phyloP scores from a whole-genome alignment of 805 yeast genomes.

The Kregervanrija fluxuum region DNA sequence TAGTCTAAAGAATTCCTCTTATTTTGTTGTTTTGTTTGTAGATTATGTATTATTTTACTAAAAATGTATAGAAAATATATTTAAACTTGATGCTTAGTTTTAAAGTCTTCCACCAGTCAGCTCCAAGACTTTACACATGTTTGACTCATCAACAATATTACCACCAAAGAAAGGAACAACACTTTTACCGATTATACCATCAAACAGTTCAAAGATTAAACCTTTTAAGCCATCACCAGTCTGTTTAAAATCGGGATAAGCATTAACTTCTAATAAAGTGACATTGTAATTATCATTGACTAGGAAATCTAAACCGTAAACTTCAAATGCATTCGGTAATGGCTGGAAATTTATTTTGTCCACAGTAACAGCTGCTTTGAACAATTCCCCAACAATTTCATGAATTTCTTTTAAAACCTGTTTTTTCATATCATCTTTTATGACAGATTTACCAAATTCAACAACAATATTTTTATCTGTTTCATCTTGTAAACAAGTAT shows the following conservation, averaged over 20 bases:
- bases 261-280: slow-evolving; percentile 73
- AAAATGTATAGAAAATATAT: not conserved
- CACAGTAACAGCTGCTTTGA: slow-evolving; percentile 71
- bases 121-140: slow-evolving; percentile 10
- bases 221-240: slow-evolving; percentile 73
- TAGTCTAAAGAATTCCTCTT: no score
- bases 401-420: slow-evolving; percentile 49
- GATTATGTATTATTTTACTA: not conserved
- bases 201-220: slow-evolving; percentile 61
- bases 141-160: not conserved
- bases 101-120: slow-evolving; percentile 1
- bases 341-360: slow-evolving; percentile 86
- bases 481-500: slow-evolving; percentile 75
- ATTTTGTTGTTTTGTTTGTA: no score
- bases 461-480: slow-evolving; percentile 28
- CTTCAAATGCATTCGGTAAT: slow-evolving; percentile 70
- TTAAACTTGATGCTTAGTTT: no score
- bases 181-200: slow-evolving; percentile 36
- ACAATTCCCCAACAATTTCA: slow-evolving; percentile 59
- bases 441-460: slow-evolving; percentile 49
- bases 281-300: slow-evolving; percentile 53
- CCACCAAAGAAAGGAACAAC: slow-evolving; percentile 11
- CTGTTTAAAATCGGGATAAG: slow-evolving; percentile 95
- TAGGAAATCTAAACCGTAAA: slow-evolving; percentile 84
- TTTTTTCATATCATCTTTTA: slow-evolving; percentile 29